phyloP scores from a whole-genome alignment of 1,284 basidiomycete species.

The Gymnopus androsaceus region DNA sequence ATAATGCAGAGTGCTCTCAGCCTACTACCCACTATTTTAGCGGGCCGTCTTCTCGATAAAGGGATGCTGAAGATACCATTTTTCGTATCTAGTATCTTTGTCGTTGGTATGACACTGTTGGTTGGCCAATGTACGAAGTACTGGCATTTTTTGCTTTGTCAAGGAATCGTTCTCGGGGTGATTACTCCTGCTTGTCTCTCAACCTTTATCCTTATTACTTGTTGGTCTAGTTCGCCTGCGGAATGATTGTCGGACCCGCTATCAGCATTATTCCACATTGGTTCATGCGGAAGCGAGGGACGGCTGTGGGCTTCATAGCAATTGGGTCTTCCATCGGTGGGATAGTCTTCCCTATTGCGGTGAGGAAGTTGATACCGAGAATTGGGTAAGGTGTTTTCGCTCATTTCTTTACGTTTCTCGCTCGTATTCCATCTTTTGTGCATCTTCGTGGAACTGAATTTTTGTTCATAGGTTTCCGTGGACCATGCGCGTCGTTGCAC shows the following conservation, averaged over 20 bases:
- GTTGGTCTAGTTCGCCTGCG: background rate
- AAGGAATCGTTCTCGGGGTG: constrained; percentile 54
- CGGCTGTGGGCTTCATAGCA: constrained; percentile 44
- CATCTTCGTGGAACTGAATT: background rate
- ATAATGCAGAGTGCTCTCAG: constrained; percentile 39
- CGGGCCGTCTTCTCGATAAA: constrained; percentile 61
- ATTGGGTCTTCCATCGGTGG: constrained; percentile 49
- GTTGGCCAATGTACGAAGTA: constrained; percentile 56
- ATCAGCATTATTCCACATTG: constrained; percentile 52
- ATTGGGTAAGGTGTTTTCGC: constrained; percentile 36
- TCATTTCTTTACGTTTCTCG: constrained; percentile 25
- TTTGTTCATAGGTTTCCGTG: background rate
- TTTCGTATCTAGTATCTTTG: constrained; percentile 44
- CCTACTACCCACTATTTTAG: constrained; percentile 45
- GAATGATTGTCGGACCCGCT: constrained; percentile 38
- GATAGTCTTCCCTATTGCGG: constrained; percentile 48
- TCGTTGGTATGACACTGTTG: constrained; percentile 55
- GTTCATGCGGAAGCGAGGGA: constrained; percentile 45
- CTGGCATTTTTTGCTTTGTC: constrained; percentile 62
- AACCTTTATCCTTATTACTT: background rate
- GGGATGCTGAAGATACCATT: constrained; percentile 52
- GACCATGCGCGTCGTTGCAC: background rate
- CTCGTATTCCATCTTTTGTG: background rate
- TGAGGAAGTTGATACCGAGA: constrained; percentile 42
- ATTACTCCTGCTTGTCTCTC: constrained; percentile 20